Evolutionary conservation across 2,329 filamentous ascomycete genomes (phyloP).

Genomic region (Phyllachora maydis): DNA sequence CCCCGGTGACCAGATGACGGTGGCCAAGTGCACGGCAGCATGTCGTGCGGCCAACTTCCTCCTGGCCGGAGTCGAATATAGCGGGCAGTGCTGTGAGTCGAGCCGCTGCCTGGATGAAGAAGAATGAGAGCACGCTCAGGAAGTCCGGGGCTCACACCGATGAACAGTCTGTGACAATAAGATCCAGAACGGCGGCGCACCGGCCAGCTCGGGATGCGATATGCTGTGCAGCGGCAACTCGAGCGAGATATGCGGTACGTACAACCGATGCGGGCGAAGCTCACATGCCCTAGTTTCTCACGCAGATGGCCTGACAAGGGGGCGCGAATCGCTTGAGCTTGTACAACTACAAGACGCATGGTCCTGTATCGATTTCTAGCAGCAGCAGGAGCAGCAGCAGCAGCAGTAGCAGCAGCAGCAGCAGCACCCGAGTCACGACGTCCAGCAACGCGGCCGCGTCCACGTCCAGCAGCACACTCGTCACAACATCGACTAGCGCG

Average conservation of each 20-base stretch:
- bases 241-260: conserved; percentile 1
- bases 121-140: not conserved
- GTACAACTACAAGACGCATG: conserved; percentile 1
- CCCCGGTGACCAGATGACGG: not conserved
- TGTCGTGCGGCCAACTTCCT: not conserved
- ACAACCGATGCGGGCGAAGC: too few species aligned
- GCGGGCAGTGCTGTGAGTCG: conserved; percentile 1
- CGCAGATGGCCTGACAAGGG: too few species aligned
- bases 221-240: conserved; percentile 1
- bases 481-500: not conserved
- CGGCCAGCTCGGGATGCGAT: not conserved
- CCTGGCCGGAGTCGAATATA: not conserved
- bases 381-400: not conserved
- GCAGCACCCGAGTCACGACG: not conserved
- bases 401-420: not conserved
- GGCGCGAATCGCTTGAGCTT: not conserved
- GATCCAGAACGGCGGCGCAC: not conserved
- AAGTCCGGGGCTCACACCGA: too few species aligned
- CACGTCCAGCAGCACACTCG: not conserved
- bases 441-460: not conserved
- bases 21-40: not conserved
- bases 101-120: not conserved
- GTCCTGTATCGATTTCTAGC: not conserved
- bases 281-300: too few species aligned
- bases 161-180: not conserved